Evolutionary conservation across 1,284 basidiomycete genomes (phyloP).

Genomic region (Sanghuangporus sanghuang): DNA sequence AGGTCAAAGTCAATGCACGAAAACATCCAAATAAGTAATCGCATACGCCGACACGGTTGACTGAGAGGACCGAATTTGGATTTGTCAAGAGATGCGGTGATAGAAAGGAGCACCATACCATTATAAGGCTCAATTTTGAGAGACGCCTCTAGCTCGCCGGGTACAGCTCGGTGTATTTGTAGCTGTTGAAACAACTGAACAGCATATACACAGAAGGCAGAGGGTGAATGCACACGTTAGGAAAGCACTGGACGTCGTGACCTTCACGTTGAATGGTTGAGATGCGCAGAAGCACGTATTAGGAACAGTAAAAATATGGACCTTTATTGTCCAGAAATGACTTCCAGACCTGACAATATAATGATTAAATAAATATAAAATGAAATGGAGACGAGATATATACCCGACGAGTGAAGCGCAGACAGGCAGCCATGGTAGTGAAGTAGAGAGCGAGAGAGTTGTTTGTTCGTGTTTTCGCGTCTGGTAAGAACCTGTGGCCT

Average conservation of each 20-base stretch:
- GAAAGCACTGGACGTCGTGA: constrained; percentile 74
- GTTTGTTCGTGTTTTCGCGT: neutral
- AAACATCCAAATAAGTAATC: neutral
- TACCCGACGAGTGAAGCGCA: constrained; percentile 61
- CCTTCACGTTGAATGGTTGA: constrained; percentile 35
- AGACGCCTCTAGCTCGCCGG: constrained; percentile 60
- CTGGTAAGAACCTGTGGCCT: neutral
- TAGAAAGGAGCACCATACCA: constrained; percentile 32
- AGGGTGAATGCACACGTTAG: constrained; percentile 46
- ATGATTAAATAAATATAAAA: neutral
- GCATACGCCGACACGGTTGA: constrained; percentile 71
- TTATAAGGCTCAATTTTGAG: constrained; percentile 71
- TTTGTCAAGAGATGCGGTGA: neutral
- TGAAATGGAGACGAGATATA: neutral
- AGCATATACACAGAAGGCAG: neutral
- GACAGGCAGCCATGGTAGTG: constrained; percentile 51
- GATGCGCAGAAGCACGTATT: neutral
- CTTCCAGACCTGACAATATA: constrained; percentile 65
- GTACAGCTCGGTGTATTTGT: constrained; percentile 54
- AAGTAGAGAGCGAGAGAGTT: constrained; percentile 10
- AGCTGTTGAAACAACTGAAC: constrained; percentile 38
- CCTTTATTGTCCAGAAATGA: constrained; percentile 74
- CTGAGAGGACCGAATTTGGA: constrained; percentile 27
- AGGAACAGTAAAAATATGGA: constrained; percentile 22
- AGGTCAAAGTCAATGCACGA: neutral